Percentiles rank a stretch among this genome's conserved stretches.
Evolutionary conservation across 305 asterid genomes (phyloP).

Genomic region (Fraxinus floribunda): DNA sequence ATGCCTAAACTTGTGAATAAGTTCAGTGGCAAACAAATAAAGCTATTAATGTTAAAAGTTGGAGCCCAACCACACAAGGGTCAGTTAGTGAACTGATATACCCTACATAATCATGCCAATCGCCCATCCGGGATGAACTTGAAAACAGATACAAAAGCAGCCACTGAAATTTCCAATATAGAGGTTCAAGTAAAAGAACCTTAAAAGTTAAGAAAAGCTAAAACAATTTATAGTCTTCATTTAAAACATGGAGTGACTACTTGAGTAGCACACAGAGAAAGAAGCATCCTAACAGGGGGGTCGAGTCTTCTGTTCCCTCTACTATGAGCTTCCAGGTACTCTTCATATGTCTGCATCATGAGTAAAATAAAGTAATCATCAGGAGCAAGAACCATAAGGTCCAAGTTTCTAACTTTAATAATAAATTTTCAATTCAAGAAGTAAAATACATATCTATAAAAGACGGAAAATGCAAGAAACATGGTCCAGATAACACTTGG

Average conservation of each 20-base stretch:
- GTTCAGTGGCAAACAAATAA: not conserved
- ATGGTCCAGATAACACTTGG: slow-evolving; percentile 1
- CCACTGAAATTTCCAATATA: not conserved
- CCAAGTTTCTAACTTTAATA: not conserved
- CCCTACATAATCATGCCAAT: not conserved
- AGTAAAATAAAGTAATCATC: slow-evolving; percentile 24
- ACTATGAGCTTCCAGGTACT: slow-evolving; percentile 81
- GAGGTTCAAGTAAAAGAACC: not conserved
- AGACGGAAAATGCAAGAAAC: slow-evolving; percentile 12
- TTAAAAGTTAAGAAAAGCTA: slow-evolving; percentile 14
- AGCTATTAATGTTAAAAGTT: not conserved
- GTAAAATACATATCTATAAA: not conserved
- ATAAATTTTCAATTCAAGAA: slow-evolving; percentile 11
- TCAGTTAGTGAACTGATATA: not conserved
- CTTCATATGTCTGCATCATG: slow-evolving; percentile 83
- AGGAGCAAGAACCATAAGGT: slow-evolving; percentile 22
- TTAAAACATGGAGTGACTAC: slow-evolving; percentile 10
- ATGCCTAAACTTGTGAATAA: not conserved
- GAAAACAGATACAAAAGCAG: slow-evolving; percentile 1
- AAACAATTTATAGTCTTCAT: slow-evolving; percentile 5
- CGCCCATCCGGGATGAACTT: not conserved
- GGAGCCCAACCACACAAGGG: not conserved
- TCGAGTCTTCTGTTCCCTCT: slow-evolving; percentile 46
- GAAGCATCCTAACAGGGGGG: slow-evolving; percentile 54
- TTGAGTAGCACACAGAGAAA: slow-evolving; percentile 17